Evolutionary conservation across 192 early-diverging fungal species (phyloP), one percentile per base, ranked within the genome.

Genomic region (Umbelopsis vinacea): DNA sequence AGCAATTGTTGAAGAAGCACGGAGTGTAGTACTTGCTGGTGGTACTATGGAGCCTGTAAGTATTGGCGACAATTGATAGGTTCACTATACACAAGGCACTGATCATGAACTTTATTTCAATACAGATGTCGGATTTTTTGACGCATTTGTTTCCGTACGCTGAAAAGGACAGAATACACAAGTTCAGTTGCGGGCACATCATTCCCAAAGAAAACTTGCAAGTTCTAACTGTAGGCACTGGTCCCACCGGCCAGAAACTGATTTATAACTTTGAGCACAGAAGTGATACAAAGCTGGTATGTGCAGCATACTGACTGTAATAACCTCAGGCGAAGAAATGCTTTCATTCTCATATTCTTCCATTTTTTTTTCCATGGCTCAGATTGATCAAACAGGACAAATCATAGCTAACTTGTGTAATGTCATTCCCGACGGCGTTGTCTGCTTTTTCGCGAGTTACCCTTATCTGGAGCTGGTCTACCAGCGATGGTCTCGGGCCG

Each of bases 41-140:
- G 97, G 97, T 22, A 98, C 97, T 0, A 95, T 98, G 93, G 88
- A 90, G 71, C 96, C 95, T 1, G 89, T 94, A 29, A 75, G 84
- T 67, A 84, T n/a, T 82, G 26, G 75, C 84, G 9, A 43, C 9
- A 47, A 37, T 52, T n/a, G 11, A 12, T 12, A 43, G 11, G 38
- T 76, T 66, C 68, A 78, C 40, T 68, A 73, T 2, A 76, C 79
- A 8, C 46, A 24, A 12, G 53, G 8, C 12, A 33, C 21, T 22
- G 22, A 33, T 47, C 52, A 35, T 67, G 5, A 68, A 14, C 43
- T 35, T 19, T 33, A 33, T 24, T n/a, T 52, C 14, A 50, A 43
- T 43, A 6, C 6, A 87, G 80, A 63, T 85, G 14, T 66, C 57
- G 33, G 84, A 84, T 50, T 78, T 88, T 35, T 57, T 75, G 1